These are phyloP conservation scores for Pythium phragmitis DNA, from an alignment of 352 stramenopile genomes.

Conservation along the genomic window DNA sequence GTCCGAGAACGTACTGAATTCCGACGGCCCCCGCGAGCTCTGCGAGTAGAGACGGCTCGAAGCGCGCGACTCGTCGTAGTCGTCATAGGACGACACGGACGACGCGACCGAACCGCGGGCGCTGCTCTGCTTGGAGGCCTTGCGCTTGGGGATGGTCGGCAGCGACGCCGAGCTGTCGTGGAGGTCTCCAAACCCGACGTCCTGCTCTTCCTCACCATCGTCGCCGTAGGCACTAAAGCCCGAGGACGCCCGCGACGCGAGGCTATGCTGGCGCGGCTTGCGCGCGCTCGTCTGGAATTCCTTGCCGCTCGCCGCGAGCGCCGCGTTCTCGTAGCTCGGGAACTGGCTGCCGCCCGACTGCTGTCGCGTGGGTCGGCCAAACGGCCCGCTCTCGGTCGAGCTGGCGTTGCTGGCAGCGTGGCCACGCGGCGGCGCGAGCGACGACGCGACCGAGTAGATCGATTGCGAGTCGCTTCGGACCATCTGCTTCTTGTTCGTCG, in stretches of 20 bases:
- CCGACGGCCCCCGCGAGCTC: constrained; percentile 3
- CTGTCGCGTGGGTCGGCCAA: neutral
- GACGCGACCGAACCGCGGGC: neutral
- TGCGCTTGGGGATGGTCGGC: neutral
- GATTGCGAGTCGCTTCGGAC: neutral
- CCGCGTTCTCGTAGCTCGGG: constrained; percentile 22
- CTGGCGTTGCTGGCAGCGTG: neutral
- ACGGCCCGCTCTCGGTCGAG: constrained; percentile 14
- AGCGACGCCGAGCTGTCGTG: constrained; percentile 10
- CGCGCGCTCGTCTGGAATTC: constrained; percentile 11
- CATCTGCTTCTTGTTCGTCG: constrained; percentile 9
- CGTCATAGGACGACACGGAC: constrained; percentile 10
- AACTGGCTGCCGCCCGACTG: constrained; percentile 6
- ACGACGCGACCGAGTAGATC: constrained; percentile 3
- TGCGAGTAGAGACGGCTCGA: constrained; percentile 21
- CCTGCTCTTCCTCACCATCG: constrained; percentile 2
- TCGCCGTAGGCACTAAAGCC: constrained; percentile 11
- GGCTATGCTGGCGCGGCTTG: neutral
- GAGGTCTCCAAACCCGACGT: constrained; percentile 3
- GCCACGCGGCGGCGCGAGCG: constrained; percentile 19
- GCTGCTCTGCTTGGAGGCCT: neutral
- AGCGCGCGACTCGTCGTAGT: constrained; percentile 6
- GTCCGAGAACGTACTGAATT: constrained; percentile 14
- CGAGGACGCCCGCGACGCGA: constrained; percentile 10
- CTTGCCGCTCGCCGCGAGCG: constrained; percentile 18